Conservation (phyloP, 1,284 basidiomycete species). For the Spongispora temasekensis region DNA sequence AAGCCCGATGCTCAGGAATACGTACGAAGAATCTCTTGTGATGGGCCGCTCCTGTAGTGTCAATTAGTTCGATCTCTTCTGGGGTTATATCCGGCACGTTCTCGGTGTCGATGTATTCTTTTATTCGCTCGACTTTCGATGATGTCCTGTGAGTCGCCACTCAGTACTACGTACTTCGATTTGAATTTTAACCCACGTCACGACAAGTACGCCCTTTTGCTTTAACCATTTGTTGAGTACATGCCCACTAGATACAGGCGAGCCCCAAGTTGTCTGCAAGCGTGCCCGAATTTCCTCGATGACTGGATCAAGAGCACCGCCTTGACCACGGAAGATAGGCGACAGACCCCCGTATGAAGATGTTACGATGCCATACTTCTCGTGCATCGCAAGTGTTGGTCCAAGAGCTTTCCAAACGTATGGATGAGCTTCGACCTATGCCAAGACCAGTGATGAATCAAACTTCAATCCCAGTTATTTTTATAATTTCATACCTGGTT, state of each 20-base stretch:
- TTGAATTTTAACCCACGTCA: constrained; percentile 57
- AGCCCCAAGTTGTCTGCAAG: constrained; percentile 44
- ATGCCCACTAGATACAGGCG: constrained; percentile 52
- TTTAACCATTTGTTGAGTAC: constrained; percentile 64
- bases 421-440: constrained; percentile 79
- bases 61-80: constrained; percentile 65
- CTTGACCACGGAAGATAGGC: constrained; percentile 57
- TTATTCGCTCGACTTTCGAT: constrained; percentile 66
- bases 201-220: constrained; percentile 58
- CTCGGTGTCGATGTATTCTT: constrained; percentile 62
- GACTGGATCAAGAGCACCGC: constrained; percentile 55
- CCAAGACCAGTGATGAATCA: constrained; percentile 9
- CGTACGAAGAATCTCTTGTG: constrained; percentile 47
- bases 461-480: not conserved
- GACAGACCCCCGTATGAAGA: constrained; percentile 70
- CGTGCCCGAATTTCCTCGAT: constrained; percentile 51
- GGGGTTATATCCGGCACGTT: constrained; percentile 57
- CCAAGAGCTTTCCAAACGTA: constrained; percentile 65
- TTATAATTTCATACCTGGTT: constrained; percentile 69
- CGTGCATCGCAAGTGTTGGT: constrained; percentile 55
- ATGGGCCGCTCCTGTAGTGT: constrained; percentile 57
- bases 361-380: constrained; percentile 63
- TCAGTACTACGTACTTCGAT: constrained; percentile 4
- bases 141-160: constrained; percentile 52
- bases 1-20: not conserved